phyloP scores from a whole-genome alignment of 805 yeast genomes.

The Candida maesae region DNA sequence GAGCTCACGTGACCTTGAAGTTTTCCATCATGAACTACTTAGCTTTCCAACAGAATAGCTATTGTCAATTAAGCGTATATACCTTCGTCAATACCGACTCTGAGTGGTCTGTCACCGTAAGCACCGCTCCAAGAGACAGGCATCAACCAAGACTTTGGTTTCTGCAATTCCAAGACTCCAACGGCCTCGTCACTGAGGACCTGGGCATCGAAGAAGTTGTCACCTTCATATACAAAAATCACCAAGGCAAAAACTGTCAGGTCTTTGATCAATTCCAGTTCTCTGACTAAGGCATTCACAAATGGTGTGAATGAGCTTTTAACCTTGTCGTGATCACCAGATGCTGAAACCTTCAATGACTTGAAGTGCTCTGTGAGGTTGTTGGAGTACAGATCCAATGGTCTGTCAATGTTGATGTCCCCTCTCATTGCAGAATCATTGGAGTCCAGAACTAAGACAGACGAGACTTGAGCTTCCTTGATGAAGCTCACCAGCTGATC shows the following conservation, averaged over 20 bases:
- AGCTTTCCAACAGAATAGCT: too few species aligned
- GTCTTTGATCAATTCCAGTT: conserved; percentile 3
- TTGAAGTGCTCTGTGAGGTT: conserved; percentile 19
- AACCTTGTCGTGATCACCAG: conserved; percentile 7
- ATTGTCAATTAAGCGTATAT: conserved; percentile 46
- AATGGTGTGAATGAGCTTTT: conserved; percentile 14
- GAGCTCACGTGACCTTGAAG: too few species aligned
- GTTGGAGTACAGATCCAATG: conserved; percentile 18
- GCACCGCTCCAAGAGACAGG: conserved; percentile 86
- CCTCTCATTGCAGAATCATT: conserved; percentile 53
- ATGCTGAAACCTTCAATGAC: conserved; percentile 10
- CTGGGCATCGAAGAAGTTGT: conserved; percentile 71
- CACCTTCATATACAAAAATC: conserved; percentile 83
- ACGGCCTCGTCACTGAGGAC: conserved; percentile 34
- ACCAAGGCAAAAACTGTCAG: conserved; percentile 40
- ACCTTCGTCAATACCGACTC: conserved; percentile 72
- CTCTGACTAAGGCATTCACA: conserved; percentile 11
- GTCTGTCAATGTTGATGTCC: conserved; percentile 16
- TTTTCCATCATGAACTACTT: too few species aligned
- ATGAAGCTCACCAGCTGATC: conserved; percentile 52
- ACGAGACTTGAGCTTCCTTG: conserved; percentile 33
- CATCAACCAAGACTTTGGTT: conserved; percentile 34
- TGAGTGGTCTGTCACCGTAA: conserved; percentile 70
- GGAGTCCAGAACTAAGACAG: conserved; percentile 64
- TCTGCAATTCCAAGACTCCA: conserved; percentile 19